A percentile compares a stretch with the other conserved stretches of the same genome.
Conservation (phyloP, 2,329 filamentous ascomycete genomes). For the Fusarium mundagurra region DNA sequence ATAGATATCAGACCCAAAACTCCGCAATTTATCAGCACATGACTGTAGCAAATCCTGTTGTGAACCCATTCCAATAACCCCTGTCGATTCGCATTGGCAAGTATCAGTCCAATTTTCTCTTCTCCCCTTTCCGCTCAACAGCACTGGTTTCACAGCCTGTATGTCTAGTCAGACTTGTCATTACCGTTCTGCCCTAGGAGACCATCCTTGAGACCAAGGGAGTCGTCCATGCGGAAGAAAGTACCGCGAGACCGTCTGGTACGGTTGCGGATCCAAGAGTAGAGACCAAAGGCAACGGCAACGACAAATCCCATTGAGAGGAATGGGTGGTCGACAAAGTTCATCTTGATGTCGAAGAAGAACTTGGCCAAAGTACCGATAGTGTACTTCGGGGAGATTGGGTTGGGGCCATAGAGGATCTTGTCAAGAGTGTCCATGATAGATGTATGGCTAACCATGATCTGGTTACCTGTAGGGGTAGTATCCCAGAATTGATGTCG, state of each 20-base stretch:
- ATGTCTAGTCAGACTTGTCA: conserved; percentile 48
- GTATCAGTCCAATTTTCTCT: neutral
- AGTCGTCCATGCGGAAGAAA: conserved; percentile 71
- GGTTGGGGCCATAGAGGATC: conserved; percentile 73
- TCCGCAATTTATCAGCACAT: conserved; percentile 32
- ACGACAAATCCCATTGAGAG: conserved; percentile 66
- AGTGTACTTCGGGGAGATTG: conserved; percentile 82
- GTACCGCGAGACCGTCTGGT: conserved; percentile 63
- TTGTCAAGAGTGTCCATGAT: conserved; percentile 88
- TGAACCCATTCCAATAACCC: conserved; percentile 21
- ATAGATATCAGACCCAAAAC: conserved; percentile 39
- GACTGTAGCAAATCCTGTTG: conserved; percentile 4
- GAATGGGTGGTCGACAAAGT: conserved; percentile 68
- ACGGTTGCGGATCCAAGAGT: conserved; percentile 65
- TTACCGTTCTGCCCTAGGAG: conserved; percentile 61
- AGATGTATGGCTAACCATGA: conserved; percentile 87
- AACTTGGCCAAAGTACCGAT: conserved; percentile 76
- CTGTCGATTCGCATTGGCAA: neutral
- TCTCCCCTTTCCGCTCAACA: neutral
- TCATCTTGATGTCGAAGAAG: conserved; percentile 71
- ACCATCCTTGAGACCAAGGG: conserved; percentile 70
- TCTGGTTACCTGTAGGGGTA: conserved; percentile 88
- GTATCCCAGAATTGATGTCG: conserved; percentile 95
- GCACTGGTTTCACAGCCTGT: neutral
- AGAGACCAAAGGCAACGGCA: conserved; percentile 62